Evolutionary conservation across 2,329 filamentous ascomycete genomes (phyloP), one percentile per base, ranked within the genome.

Genomic region (Nakataea oryzae): DNA sequence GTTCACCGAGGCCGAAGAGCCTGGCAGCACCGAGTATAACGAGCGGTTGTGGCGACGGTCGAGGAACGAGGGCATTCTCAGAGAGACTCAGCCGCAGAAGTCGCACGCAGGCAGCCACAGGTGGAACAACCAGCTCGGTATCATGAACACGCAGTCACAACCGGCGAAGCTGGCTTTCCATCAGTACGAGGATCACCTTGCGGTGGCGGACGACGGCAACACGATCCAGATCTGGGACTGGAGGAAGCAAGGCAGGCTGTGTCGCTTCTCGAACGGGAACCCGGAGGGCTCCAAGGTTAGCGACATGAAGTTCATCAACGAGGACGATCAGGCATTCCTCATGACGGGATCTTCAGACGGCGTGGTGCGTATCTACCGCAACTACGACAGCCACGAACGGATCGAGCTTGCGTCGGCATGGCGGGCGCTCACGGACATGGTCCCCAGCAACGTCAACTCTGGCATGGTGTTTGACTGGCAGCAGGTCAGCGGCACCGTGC

Each of bases 401-500:
- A 87, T 95, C 30, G 90, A 96, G 75, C 83, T 99, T 32, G 92
- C 96, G 3, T 92, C 93, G 0, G 85, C 91, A 24, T 97, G 96
- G 86, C 86, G 95, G 58, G 95, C 95, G 5, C 77, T 99, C 63
- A 96, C 91, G 14, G 91, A 99, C 74, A 89, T 97, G 72, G 89
- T 97, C 7, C 91, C 93, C 4, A 96, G 91, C 73, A 96, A 93
- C 69, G 89, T 93, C 70, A 96, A 96, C 73, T 93, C 93, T 1
- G 95, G 95, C 27, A 88, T 99, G 75, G 93, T 97, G 29, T 96
- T 97, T 72, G 93, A 99, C 73, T 99, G 95, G 95, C 93, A 97
- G 73, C 95, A 99, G 76, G 93, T 96, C n/a, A 91, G 91, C 67
- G 95, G 95, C 9, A 90, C 91, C 64, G 88, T 96, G 9, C 82